A percentile compares a stretch with the other conserved stretches of the same genome.
Evolutionary conservation across 1,284 basidiomycete genomes (phyloP).

Genomic region (Xerocomus cyaneibrunnescens): DNA sequence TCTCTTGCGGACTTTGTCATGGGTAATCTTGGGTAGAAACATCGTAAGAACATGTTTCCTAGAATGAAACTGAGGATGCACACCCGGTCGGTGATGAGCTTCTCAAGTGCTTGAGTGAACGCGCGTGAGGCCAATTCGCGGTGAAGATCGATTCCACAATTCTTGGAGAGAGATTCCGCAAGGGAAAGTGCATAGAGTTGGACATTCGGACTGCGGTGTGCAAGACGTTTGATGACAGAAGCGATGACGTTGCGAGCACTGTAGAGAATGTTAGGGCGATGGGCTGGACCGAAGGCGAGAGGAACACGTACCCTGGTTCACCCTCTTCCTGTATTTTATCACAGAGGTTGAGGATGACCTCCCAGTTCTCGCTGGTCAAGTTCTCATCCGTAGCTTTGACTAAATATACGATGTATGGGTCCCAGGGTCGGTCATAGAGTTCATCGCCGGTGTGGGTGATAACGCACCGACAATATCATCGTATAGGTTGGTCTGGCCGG

Average conservation of each 20-base stretch:
- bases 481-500: constrained; percentile 73
- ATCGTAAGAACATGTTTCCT: constrained; percentile 3
- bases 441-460: constrained; percentile 4
- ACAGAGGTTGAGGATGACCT: constrained; percentile 91
- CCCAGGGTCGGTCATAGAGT: neutral
- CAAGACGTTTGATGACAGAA: constrained; percentile 85
- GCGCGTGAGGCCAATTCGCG: constrained; percentile 87
- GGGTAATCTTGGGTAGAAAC: constrained; percentile 63
- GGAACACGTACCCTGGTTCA: constrained; percentile 63
- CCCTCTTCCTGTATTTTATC: constrained; percentile 94
- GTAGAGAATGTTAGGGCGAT: constrained; percentile 19
- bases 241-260: constrained; percentile 88
- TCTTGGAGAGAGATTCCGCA: constrained; percentile 88
- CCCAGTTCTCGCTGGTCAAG: constrained; percentile 94
- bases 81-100: constrained; percentile 86
- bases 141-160: constrained; percentile 80
- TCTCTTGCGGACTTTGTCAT: constrained; percentile 83
- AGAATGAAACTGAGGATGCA: neutral
- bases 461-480: constrained; percentile 90
- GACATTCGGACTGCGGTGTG: constrained; percentile 95
- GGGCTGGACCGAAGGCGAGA: constrained; percentile 2
- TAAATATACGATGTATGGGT: constrained; percentile 35
- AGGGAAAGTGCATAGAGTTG: constrained; percentile 93
- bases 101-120: constrained; percentile 88
- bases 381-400: constrained; percentile 95